Percentiles rank a stretch among this genome's conserved stretches.
Conservation (phyloP, 192 early-diverging fungal species). For the Rhizophagus prolifer region DNA sequence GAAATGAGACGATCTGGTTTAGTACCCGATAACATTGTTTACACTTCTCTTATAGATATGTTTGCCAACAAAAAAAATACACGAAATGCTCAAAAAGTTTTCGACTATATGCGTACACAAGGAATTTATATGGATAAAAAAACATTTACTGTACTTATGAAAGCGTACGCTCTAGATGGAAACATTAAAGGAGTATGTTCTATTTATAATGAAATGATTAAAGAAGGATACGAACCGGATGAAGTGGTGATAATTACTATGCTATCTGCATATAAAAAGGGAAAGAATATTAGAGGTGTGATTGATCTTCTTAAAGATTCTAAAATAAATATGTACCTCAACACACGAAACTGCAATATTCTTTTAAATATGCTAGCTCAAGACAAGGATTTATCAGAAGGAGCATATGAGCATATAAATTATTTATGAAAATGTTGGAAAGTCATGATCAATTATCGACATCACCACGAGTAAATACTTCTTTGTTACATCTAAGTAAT, state of each 20-base stretch:
- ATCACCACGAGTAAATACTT: not conserved
- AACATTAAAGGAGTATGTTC: not conserved
- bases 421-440: conserved; percentile 13
- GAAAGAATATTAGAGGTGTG: not conserved
- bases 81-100: conserved; percentile 8
- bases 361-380: not conserved
- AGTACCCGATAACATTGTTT: conserved; percentile 9
- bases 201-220: conserved; percentile 22
- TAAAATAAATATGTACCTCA: not conserved
- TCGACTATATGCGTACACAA: conserved; percentile 17
- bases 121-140: conserved; percentile 23
- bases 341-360: not conserved
- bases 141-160: conserved; percentile 23
- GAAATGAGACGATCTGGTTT: conserved; percentile 11
- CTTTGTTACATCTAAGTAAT: not conserved
- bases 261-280: conserved; percentile 3
- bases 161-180: conserved; percentile 7
- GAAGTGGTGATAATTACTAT: conserved; percentile 1
- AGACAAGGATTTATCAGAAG: not conserved
- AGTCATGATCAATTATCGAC: not conserved
- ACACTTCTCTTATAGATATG: conserved; percentile 24
- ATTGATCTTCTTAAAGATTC: not conserved
- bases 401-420: not conserved
- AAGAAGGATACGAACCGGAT: conserved; percentile 1
- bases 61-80: conserved; percentile 16